Percentiles rank a stretch among this genome's conserved stretches.
These are phyloP conservation scores for Scenedesmus sp. DNA, from an alignment of 163 green algal species.

Conservation along the genomic window DNA sequence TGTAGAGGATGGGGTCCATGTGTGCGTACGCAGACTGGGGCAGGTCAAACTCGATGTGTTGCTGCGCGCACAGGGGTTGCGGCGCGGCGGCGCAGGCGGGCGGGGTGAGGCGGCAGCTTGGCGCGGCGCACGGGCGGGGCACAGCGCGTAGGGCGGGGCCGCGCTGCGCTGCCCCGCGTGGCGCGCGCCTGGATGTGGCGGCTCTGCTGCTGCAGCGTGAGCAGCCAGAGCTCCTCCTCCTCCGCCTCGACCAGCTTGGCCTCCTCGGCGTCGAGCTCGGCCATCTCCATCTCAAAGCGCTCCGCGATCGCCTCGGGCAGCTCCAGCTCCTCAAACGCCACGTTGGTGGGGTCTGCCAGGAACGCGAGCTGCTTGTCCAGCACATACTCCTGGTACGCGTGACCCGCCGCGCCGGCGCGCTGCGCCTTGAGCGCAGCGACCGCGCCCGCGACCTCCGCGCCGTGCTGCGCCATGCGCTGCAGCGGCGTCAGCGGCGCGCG, in stretches of 20 bases:
- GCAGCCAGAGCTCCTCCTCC: constrained; percentile 71
- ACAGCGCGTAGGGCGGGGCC: too few species aligned
- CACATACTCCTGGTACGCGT: constrained; percentile 53
- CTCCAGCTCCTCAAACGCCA: constrained; percentile 64
- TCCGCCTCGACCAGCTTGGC: constrained; percentile 61
- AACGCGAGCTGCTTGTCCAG: constrained; percentile 58
- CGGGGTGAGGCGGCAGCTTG: too few species aligned
- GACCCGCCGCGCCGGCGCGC: constrained; percentile 36
- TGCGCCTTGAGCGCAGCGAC: constrained; percentile 41
- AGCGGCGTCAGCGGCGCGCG: constrained; percentile 50
- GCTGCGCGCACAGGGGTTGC: too few species aligned
- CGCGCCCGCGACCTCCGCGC: constrained; percentile 48
- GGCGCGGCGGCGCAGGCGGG: background rate
- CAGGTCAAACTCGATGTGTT: constrained; percentile 59
- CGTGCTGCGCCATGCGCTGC: constrained; percentile 54
- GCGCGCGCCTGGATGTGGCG: constrained; percentile 53
- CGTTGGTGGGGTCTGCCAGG: constrained; percentile 57
- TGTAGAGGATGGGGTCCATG: constrained; percentile 73
- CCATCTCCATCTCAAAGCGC: constrained; percentile 63
- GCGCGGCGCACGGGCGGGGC: too few species aligned
- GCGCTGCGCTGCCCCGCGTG: too few species aligned
- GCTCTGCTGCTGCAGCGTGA: constrained; percentile 63
- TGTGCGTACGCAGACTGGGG: constrained; percentile 62
- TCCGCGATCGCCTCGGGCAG: constrained; percentile 57
- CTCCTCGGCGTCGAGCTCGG: constrained; percentile 65